Evolutionary conservation across 1,284 basidiomycete genomes (phyloP).

Genomic region (Ustilago shanxiensis): DNA sequence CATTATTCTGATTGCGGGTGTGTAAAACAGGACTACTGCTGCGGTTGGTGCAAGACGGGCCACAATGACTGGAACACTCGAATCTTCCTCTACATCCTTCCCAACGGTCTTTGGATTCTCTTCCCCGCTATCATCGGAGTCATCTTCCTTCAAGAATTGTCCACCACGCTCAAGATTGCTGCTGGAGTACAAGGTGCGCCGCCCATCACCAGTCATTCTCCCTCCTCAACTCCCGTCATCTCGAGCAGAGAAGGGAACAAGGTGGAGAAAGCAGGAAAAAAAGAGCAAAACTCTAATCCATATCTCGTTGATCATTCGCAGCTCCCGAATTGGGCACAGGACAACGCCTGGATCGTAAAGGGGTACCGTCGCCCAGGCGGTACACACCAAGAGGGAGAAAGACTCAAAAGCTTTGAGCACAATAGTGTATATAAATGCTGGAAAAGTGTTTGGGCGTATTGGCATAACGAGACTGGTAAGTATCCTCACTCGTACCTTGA

Average conservation of each 20-base stretch:
- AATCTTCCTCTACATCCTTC: constrained; percentile 79
- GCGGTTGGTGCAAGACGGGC: constrained; percentile 77
- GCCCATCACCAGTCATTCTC: background rate
- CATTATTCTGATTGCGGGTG: background rate
- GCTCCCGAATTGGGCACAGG: constrained; percentile 63
- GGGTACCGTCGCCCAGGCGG: constrained; percentile 68
- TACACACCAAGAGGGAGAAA: constrained; percentile 20
- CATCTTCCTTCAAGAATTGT: constrained; percentile 40
- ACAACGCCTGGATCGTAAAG: constrained; percentile 63
- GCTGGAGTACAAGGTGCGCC: constrained; percentile 53
- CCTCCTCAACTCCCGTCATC: background rate
- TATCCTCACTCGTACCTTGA: background rate
- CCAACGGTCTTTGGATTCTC: constrained; percentile 83
- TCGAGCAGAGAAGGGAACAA: background rate
- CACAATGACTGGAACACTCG: constrained; percentile 78
- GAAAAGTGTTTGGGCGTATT: constrained; percentile 66
- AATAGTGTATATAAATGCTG: constrained; percentile 64
- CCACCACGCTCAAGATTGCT: constrained; percentile 39
- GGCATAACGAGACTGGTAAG: constrained; percentile 69
- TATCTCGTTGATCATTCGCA: constrained; percentile 60
- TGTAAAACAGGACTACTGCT: constrained; percentile 70
- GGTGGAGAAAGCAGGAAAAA: background rate
- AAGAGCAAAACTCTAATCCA: constrained; percentile 30
- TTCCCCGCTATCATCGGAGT: constrained; percentile 77
- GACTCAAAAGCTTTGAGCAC: constrained; percentile 56